Percentiles rank a stretch among this genome's conserved stretches.
Evolutionary conservation across 371 early-diverging fungal species (phyloP).

Genomic region (Chytridium lagenaria): DNA sequence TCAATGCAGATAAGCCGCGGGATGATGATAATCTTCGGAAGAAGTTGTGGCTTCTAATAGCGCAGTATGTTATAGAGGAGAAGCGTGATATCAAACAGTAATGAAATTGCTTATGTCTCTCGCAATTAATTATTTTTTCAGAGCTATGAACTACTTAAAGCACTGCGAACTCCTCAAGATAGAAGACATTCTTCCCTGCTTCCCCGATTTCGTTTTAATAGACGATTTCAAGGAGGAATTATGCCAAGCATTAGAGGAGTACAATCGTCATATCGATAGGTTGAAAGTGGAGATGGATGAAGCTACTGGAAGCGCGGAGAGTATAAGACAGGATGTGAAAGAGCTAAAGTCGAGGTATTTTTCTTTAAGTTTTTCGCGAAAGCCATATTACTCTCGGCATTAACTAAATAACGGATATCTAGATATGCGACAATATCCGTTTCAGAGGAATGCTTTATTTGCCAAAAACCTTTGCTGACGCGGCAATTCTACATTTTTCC

Average conservation of each 20-base stretch:
- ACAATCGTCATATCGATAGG: slow-evolving; percentile 78
- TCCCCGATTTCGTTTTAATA: slow-evolving; percentile 93
- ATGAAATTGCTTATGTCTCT: slow-evolving; percentile 36
- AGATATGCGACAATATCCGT: slow-evolving; percentile 81
- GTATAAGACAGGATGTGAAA: slow-evolving; percentile 80
- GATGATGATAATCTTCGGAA: slow-evolving; percentile 81
- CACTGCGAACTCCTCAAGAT: slow-evolving; percentile 84
- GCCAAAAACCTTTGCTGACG: slow-evolving; percentile 75
- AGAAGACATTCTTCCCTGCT: slow-evolving; percentile 93
- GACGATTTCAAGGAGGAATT: slow-evolving; percentile 95
- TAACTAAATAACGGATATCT: too few relatives aligned
- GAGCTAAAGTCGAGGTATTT: too few relatives aligned
- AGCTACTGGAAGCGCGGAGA: slow-evolving; percentile 82
- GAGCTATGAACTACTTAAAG: slow-evolving; percentile 83
- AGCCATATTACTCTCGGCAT: too few relatives aligned
- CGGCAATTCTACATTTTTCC: slow-evolving; percentile 93
- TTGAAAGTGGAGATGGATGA: slow-evolving; percentile 90
- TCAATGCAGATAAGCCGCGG: slow-evolving; percentile 88
- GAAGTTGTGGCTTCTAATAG: slow-evolving; percentile 90
- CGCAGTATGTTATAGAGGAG: slow-evolving; percentile 83
- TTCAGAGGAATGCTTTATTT: slow-evolving; percentile 81
- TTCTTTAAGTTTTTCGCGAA: too few relatives aligned
- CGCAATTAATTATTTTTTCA: slow-evolving; percentile 30
- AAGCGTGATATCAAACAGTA: slow-evolving; percentile 82
- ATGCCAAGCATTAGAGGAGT: slow-evolving; percentile 81